phyloP scores from a whole-genome alignment of 352 stramenopile genomes.

The Phytophthora syringae region DNA sequence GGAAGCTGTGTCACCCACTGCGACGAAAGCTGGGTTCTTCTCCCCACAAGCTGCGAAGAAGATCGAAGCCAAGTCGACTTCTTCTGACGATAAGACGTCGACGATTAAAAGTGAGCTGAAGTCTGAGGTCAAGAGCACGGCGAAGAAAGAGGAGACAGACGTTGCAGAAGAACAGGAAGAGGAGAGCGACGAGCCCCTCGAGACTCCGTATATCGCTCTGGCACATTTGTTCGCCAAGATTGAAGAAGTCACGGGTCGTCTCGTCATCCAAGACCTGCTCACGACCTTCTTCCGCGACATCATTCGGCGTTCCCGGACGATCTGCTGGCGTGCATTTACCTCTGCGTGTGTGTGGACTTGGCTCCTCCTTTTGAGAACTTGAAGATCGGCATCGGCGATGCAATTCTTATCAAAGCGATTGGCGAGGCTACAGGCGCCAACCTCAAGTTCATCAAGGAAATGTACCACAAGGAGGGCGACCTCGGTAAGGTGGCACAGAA shows the following conservation, averaged over 20 bases:
- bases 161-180: conserved; percentile 8
- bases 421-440: conserved; percentile 93
- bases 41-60: conserved; percentile 15
- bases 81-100: conserved; percentile 19
- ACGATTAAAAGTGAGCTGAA: conserved; percentile 14
- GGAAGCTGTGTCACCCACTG: conserved; percentile 10
- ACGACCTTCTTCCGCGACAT: conserved; percentile 87
- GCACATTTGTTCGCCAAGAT: conserved; percentile 82
- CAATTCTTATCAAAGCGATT: conserved; percentile 98
- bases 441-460: conserved; percentile 94
- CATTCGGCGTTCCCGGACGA: conserved; percentile 80
- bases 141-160: conserved; percentile 17
- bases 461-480: conserved; percentile 97
- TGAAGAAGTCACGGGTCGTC: conserved; percentile 69
- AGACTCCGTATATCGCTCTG: conserved; percentile 64
- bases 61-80: conserved; percentile 16
- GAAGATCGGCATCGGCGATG: conserved; percentile 98
- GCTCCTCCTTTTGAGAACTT: conserved; percentile 97
- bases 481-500: conserved; percentile 96
- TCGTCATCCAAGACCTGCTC: conserved; percentile 89
- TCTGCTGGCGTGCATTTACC: conserved; percentile 91
- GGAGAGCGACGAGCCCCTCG: conserved; percentile 18
- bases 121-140: conserved; percentile 13
- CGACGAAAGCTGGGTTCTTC: conserved; percentile 45
- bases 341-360: conserved; percentile 92